These are phyloP conservation scores for Terfezia boudieri DNA, from an alignment of 495 filamentous ascomycete genomes.

Conservation along the genomic window DNA sequence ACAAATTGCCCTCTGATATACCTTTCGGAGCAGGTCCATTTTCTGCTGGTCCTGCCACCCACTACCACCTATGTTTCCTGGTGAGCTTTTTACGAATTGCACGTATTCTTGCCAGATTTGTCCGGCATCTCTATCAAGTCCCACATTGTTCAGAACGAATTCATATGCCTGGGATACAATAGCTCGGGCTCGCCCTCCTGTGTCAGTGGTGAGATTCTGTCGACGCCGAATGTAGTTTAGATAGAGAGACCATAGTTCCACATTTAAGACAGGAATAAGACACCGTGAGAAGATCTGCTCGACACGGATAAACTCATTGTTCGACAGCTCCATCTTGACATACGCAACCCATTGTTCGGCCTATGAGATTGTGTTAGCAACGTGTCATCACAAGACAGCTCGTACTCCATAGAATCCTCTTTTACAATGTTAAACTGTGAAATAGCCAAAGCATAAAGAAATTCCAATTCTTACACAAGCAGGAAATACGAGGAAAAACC, in stretches of 20 bases:
- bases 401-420: no score
- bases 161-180: slow-evolving; percentile 71
- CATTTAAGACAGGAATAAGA: slow-evolving; percentile 48
- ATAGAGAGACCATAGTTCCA: slow-evolving; percentile 81
- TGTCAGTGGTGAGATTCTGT: slow-evolving; percentile 65
- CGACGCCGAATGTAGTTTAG: slow-evolving; percentile 81
- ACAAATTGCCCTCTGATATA: slow-evolving; percentile 70
- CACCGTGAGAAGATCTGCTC: slow-evolving; percentile 63
- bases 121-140: slow-evolving; percentile 78
- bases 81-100: slow-evolving; percentile 65
- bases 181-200: slow-evolving; percentile 46
- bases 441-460: background rate
- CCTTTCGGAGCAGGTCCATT: slow-evolving; percentile 76
- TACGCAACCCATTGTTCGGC: slow-evolving; percentile 77
- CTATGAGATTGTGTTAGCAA: slow-evolving; percentile 24
- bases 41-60: slow-evolving; percentile 95
- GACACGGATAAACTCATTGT: slow-evolving; percentile 50
- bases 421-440: no score
- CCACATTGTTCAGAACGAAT: slow-evolving; percentile 69
- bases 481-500: slow-evolving; percentile 71
- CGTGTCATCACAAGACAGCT: no score
- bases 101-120: slow-evolving; percentile 84
- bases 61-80: slow-evolving; percentile 60
- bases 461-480: slow-evolving; percentile 43
- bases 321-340: slow-evolving; percentile 63